A percentile compares a stretch with the other conserved stretches of the same genome.
phyloP scores from a whole-genome alignment of 2,329 filamentous ascomycete genomes.

The Purpureocillium lavendulum region DNA sequence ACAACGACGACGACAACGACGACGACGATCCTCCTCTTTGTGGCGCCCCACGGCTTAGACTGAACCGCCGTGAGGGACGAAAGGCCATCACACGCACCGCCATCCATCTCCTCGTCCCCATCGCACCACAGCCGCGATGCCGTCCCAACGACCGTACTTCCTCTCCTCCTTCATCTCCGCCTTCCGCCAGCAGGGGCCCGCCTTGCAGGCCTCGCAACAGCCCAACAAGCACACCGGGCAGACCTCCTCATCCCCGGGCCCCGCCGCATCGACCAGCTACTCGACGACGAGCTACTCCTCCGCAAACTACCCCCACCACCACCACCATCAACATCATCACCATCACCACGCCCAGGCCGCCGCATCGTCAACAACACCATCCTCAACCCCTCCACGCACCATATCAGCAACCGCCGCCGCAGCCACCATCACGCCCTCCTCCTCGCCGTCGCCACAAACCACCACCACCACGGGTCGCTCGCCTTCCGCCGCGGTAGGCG shows the following conservation, averaged over 20 bases:
- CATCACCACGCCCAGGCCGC: too few species aligned
- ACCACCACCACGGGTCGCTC: conserved; percentile 19
- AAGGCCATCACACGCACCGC: too few species aligned
- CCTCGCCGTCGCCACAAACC: conserved; percentile 17
- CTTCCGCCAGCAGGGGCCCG: conserved; percentile 39
- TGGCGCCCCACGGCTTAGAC: too few species aligned
- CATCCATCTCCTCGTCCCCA: too few species aligned
- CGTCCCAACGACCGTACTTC: conserved; percentile 47
- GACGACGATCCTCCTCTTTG: too few species aligned
- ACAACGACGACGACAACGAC: too few species aligned
- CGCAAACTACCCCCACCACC: conserved; percentile 12
- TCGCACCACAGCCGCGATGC: conserved; percentile 27
- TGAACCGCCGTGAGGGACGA: too few species aligned
- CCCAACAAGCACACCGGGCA: conserved; percentile 24
- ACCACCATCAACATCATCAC: too few species aligned
- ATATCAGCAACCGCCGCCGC: conserved; percentile 6
- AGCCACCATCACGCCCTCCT: conserved; percentile 7
- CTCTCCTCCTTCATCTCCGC: conserved; percentile 48
- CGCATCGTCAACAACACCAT: neutral
- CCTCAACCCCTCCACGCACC: conserved; percentile 12
- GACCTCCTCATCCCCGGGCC: conserved; percentile 13
- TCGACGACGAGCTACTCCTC: conserved; percentile 16
- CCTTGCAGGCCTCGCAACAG: conserved; percentile 24
- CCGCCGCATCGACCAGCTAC: conserved; percentile 14
- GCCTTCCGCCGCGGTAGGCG: conserved; percentile 9